Conservation (phyloP, 345 rosid genomes). For the Laguncularia racemosa region DNA sequence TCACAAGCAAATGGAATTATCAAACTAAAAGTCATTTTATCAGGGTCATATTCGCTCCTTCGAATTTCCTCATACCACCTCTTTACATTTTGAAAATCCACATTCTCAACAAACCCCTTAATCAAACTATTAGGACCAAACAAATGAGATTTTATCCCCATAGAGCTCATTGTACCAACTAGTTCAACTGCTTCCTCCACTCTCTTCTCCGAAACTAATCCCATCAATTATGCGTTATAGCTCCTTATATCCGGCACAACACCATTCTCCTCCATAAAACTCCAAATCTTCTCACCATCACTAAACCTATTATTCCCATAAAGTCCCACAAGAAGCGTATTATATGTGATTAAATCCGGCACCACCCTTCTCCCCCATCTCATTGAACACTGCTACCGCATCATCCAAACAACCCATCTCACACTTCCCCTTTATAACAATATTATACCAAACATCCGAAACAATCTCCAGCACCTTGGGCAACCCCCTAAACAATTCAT, state of each 20-base stretch:
- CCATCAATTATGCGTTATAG: constrained; percentile 46
- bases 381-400: constrained; percentile 37
- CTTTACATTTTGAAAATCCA: constrained; percentile 37
- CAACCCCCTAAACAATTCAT: constrained; percentile 31
- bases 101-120: constrained; percentile 34
- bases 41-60: constrained; percentile 22
- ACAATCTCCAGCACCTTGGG: constrained; percentile 37
- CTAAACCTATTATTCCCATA: constrained; percentile 30
- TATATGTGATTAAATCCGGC: constrained; percentile 44
- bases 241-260: constrained; percentile 40
- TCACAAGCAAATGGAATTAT: constrained; percentile 39
- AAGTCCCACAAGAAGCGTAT: constrained; percentile 41
- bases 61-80: constrained; percentile 39
- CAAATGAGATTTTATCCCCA: constrained; percentile 34
- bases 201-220: constrained; percentile 34
- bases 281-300: constrained; percentile 60
- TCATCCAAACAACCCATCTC: constrained; percentile 39
- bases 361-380: constrained; percentile 49
- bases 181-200: constrained; percentile 37
- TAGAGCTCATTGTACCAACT: constrained; percentile 35
- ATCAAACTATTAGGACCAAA: constrained; percentile 53
- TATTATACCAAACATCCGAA: constrained; percentile 50
- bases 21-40: constrained; percentile 27
- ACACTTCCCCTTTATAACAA: constrained; percentile 44
- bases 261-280: constrained; percentile 33